These are phyloP conservation scores for Madurella mycetomatis DNA, from an alignment of 2,329 filamentous ascomycete species.

Conservation along the genomic window DNA sequence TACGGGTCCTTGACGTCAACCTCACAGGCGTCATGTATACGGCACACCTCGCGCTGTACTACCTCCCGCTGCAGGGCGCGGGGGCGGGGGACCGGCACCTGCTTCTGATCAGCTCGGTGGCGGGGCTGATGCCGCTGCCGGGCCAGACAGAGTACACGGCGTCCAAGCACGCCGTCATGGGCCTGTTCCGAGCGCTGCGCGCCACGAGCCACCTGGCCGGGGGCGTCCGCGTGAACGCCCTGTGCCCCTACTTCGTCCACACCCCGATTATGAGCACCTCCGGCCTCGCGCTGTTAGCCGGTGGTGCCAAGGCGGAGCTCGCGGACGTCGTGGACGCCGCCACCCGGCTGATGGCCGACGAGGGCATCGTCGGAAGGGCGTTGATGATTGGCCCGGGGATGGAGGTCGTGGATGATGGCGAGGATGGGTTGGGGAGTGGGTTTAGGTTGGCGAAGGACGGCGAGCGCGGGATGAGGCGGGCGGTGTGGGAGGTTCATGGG, in stretches of 20 bases:
- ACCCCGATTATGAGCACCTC: slow-evolving; percentile 51
- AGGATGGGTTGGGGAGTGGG: slow-evolving; percentile 32
- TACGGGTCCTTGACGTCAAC: slow-evolving; percentile 58
- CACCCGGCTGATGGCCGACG: slow-evolving; percentile 57
- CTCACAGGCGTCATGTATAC: slow-evolving; percentile 62
- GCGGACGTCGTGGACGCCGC: slow-evolving; percentile 61
- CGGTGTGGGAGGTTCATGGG: slow-evolving; percentile 57
- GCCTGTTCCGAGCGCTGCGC: slow-evolving; percentile 58
- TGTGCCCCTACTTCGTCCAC: slow-evolving; percentile 64
- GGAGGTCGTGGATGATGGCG: slow-evolving; percentile 39
- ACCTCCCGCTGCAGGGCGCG: slow-evolving; percentile 40
- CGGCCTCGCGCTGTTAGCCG: slow-evolving; percentile 52
- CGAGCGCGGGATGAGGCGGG: slow-evolving; percentile 34
- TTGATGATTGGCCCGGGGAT: slow-evolving; percentile 37
- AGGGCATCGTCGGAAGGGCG: slow-evolving; percentile 49
- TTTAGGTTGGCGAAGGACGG: slow-evolving; percentile 10
- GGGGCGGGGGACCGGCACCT: slow-evolving; percentile 50
- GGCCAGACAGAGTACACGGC: slow-evolving; percentile 51
- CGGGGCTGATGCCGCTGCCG: slow-evolving; percentile 46
- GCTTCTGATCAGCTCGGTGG: slow-evolving; percentile 59
- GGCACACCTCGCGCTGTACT: slow-evolving; percentile 58
- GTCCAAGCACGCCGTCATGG: slow-evolving; percentile 63
- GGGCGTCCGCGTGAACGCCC: slow-evolving; percentile 58
- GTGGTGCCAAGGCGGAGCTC: slow-evolving; percentile 47
- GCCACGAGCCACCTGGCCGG: slow-evolving; percentile 39